Evolutionary conservation across 441 rosid genomes (phyloP), one percentile per base, ranked within the genome.

Genomic region (Gossypium gossypioides): DNA sequence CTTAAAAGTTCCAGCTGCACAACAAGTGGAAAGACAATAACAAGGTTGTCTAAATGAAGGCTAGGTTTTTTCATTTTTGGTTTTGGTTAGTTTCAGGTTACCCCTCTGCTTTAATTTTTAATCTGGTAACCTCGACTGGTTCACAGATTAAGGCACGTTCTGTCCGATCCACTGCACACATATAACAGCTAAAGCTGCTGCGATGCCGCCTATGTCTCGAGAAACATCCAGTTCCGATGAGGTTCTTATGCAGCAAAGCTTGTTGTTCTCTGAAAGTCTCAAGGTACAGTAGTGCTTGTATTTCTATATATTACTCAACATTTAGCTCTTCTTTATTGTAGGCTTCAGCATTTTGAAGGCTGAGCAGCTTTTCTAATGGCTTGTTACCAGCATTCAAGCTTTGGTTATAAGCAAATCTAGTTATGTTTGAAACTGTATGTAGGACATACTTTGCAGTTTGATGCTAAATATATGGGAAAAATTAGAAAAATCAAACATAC

Each of bases 241-340:
- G 83, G 74, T 81, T 59, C 85, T 86, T 56, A 90, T 94, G 96
- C 87, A 89, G 78, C 96, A 89, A 83, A 90, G 88, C 81, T 86
- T 90, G 83, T 86, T 94, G 71, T 91, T 94, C 85, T 85, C 96
- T 50, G 93, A 91, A 84, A 87, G 96, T 78, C 97, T 94, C 69
- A 88, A 90, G 97, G 98, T 91, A 77, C 18, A 51, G 29, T 21
- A 22, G 1, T 64, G 42, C 58, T 58, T 42, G 32, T 13, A 2
- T 54, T 8, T 64, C 69, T 63, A 40, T 19, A 63, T 10, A 25
- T 50, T 63, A 13, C 7, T 42, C 54, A 21, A 21, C 19, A 19
- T 54, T 51, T 54, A 19, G n/a, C 57, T 52, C 57, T 6, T 52
- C 21, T 52, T 32, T 32, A 32, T 32, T 32, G 37, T 32, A 32